These are phyloP conservation scores for Cicer chorassanicum DNA, from an alignment of 306 rosid genomes.

Conservation along the genomic window DNA sequence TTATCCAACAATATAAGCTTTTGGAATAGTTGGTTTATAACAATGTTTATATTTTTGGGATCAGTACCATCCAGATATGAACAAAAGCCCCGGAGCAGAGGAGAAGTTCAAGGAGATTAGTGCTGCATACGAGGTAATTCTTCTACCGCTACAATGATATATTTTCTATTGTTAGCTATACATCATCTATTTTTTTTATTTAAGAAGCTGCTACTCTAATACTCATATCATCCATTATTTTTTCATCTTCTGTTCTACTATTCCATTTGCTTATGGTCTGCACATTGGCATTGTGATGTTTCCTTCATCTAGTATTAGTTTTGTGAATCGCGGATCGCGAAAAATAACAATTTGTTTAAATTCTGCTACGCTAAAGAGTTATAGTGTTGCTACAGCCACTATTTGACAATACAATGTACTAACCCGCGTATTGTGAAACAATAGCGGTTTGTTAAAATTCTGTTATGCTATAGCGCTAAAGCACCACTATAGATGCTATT, in stretches of 20 bases:
- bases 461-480: too few species aligned
- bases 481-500: too few species aligned
- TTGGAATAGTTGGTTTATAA: constrained; percentile 18
- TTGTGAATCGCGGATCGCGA: too few species aligned
- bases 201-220: constrained; percentile 5
- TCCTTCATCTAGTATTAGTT: background rate
- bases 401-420: too few species aligned
- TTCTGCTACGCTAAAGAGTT: too few species aligned
- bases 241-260: constrained; percentile 28
- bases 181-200: constrained; percentile 12
- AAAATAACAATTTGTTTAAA: too few species aligned
- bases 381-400: too few species aligned
- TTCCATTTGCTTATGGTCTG: constrained; percentile 32
- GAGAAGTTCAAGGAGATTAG: constrained; percentile 95
- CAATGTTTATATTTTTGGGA: constrained; percentile 26
- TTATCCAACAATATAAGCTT: background rate
- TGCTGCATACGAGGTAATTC: constrained; percentile 93
- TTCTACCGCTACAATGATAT: constrained; percentile 19
- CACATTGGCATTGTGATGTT: constrained; percentile 24
- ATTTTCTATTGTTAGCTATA: constrained; percentile 6
- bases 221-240: background rate
- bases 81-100: constrained; percentile 78
- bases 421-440: too few species aligned
- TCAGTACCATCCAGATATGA: constrained; percentile 96
- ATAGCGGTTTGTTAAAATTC: too few species aligned